These are phyloP conservation scores for Entomortierella beljakovae DNA, from an alignment of 192 early-diverging fungal genomes.

Conservation along the genomic window DNA sequence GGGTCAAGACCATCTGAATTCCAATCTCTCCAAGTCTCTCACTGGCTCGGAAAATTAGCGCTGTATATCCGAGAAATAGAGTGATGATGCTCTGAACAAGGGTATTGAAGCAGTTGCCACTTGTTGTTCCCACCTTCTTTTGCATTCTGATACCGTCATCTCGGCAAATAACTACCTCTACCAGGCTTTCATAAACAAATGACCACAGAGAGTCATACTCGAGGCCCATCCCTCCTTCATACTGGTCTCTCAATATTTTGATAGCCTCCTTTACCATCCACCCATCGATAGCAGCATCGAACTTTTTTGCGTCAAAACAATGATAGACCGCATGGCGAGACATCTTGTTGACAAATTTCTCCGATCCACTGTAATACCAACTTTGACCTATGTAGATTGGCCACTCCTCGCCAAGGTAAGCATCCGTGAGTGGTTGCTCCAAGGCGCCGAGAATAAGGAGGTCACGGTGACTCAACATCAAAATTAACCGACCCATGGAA, in stretches of 20 bases:
- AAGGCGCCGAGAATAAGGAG: conserved; percentile 31
- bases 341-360: conserved; percentile 47
- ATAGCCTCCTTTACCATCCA: conserved; percentile 43
- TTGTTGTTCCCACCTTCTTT: conserved; percentile 48
- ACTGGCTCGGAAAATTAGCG: conserved; percentile 25
- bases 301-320: conserved; percentile 48
- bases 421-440: conserved; percentile 30
- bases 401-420: conserved; percentile 31
- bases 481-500: conserved; percentile 37
- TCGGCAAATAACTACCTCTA: conserved; percentile 42
- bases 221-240: conserved; percentile 21
- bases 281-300: conserved; percentile 43
- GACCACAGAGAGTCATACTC: conserved; percentile 32
- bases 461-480: conserved; percentile 49
- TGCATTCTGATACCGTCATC: conserved; percentile 49
- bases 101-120: conserved; percentile 45
- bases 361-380: conserved; percentile 42
- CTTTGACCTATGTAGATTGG: conserved; percentile 48
- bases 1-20: conserved; percentile 6
- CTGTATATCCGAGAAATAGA: conserved; percentile 37
- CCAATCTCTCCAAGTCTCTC: conserved; percentile 14
- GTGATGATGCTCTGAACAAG: conserved; percentile 48
- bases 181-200: conserved; percentile 36
- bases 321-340: conserved; percentile 29
- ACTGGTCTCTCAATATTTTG: conserved; percentile 28